These are phyloP conservation scores for Talaromyces proteolyticus DNA, from an alignment of 495 filamentous ascomycete species.

Conservation along the genomic window DNA sequence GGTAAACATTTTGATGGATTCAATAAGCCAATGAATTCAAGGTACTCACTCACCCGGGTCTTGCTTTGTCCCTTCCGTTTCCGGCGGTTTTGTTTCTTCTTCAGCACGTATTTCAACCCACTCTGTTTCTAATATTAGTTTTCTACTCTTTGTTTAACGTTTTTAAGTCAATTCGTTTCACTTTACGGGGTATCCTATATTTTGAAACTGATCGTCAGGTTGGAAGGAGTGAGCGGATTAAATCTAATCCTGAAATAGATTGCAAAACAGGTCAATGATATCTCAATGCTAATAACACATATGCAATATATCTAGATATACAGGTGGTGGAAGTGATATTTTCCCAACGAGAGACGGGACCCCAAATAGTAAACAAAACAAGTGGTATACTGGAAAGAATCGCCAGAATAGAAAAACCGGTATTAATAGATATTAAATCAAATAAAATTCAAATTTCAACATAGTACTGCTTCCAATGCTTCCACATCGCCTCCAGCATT, in stretches of 20 bases:
- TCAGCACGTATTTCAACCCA: too few species aligned
- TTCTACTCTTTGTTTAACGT: too few species aligned
- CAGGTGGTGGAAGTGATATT: too few species aligned
- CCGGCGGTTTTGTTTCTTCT: too few species aligned
- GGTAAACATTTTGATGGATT: too few species aligned
- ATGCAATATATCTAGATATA: not conserved
- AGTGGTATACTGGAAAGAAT: not conserved
- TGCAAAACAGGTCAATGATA: not conserved
- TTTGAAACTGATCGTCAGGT: too few species aligned
- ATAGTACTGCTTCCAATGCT: constrained; percentile 42
- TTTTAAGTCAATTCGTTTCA: too few species aligned
- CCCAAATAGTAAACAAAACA: not conserved
- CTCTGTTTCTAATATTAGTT: too few species aligned
- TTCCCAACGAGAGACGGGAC: not conserved
- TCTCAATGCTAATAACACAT: not conserved
- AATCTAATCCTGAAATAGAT: not conserved
- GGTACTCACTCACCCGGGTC: too few species aligned
- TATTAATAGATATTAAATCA: not conserved
- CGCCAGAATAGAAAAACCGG: not conserved
- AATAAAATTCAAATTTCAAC: constrained; percentile 11
- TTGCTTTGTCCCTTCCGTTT: too few species aligned
- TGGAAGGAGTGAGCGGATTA: not conserved
- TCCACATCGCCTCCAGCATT: constrained; percentile 76
- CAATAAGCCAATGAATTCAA: too few species aligned
- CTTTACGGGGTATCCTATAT: too few species aligned